Conservation (phyloP, 164 flowering plant species). For the Pachysandra terminalis region DNA sequence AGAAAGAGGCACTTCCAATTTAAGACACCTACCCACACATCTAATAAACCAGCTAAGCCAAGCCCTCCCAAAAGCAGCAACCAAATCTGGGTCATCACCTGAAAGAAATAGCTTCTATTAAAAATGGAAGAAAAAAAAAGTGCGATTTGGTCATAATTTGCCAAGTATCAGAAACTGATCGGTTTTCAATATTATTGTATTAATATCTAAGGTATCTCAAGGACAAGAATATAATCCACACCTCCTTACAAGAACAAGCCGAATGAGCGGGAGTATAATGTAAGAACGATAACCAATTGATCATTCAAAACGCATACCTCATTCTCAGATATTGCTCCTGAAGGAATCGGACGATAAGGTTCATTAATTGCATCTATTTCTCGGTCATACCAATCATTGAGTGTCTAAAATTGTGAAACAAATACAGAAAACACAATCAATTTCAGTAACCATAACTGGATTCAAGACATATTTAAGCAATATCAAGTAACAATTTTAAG, state of each 20-base stretch:
- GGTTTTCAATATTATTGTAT: too few relatives aligned
- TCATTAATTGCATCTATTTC: constrained; percentile 96
- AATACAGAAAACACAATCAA: constrained; percentile 1
- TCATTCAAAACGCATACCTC: constrained; percentile 49
- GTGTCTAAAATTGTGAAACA: constrained; percentile 48
- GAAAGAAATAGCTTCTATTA: constrained; percentile 12
- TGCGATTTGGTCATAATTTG: neutral
- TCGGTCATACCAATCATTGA: constrained; percentile 96
- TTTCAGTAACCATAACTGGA: too few relatives aligned
- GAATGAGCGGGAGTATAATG: neutral
- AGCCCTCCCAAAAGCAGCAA: constrained; percentile 86
- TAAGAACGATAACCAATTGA: neutral
- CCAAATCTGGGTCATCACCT: constrained; percentile 93
- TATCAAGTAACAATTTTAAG: neutral
- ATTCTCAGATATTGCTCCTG: constrained; percentile 84
- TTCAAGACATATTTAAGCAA: constrained; percentile 2
- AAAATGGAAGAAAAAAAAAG: neutral
- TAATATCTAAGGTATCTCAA: neutral
- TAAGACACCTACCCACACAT: constrained; percentile 72
- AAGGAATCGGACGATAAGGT: constrained; percentile 83
- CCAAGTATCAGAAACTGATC: too few relatives aligned
- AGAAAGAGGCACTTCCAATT: neutral
- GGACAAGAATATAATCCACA: too few relatives aligned
- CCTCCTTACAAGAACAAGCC: neutral
- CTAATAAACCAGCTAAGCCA: constrained; percentile 71